These are phyloP conservation scores for Thraustotheca clavata DNA, from an alignment of 352 stramenopile genomes.

Conservation along the genomic window DNA sequence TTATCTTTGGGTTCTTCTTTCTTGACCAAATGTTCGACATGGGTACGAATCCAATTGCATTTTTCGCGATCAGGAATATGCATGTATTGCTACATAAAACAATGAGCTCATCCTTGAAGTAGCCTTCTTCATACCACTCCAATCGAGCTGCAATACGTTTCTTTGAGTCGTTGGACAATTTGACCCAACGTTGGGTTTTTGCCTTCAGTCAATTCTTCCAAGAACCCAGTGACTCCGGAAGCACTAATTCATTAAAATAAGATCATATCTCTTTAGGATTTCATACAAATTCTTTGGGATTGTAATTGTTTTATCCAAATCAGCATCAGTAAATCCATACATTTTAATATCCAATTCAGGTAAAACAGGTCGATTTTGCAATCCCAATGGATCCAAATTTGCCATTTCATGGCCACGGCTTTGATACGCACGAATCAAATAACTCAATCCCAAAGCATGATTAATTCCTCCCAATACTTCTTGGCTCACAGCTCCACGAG, in stretches of 20 bases:
- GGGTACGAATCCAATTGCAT: constrained; percentile 97
- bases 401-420: constrained; percentile 93
- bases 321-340: constrained; percentile 87
- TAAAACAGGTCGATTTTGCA: constrained; percentile 58
- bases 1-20: constrained; percentile 83
- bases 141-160: constrained; percentile 96
- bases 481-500: constrained; percentile 24
- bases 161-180: constrained; percentile 89
- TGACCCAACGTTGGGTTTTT: constrained; percentile 86
- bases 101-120: background rate
- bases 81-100: constrained; percentile 92
- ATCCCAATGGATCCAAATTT: constrained; percentile 95
- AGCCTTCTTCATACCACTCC: constrained; percentile 65
- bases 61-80: constrained; percentile 95
- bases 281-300: constrained; percentile 84
- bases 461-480: constrained; percentile 35
- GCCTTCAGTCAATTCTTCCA: constrained; percentile 69
- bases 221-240: constrained; percentile 82
- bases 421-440: constrained; percentile 98
- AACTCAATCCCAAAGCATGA: constrained; percentile 88
- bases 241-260: constrained; percentile 33
- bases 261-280: constrained; percentile 1
- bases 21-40: constrained; percentile 72
- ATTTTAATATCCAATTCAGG: constrained; percentile 86
- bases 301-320: constrained; percentile 83